Evolutionary conservation across 176 grass and related monocot genomes (phyloP).

Genomic region (Lolium multiflorum): DNA sequence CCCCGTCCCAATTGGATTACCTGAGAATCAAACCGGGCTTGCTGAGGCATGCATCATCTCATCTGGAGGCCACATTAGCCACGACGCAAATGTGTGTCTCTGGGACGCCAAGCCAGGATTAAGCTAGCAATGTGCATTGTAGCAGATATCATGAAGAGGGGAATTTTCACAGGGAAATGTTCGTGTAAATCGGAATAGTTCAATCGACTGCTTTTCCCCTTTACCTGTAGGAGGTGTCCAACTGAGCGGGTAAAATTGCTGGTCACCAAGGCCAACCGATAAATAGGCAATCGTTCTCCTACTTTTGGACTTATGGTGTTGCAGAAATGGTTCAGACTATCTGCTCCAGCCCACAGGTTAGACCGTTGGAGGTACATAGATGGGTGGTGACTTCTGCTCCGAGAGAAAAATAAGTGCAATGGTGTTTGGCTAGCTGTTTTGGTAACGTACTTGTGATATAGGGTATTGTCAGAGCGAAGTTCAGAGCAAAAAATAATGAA

Average conservation of each 20-base stretch:
- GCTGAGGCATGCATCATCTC: neutral
- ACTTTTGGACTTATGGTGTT: neutral
- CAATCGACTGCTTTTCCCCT: neutral
- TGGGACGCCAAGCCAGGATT: neutral
- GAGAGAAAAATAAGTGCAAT: neutral
- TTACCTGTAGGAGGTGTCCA: slow-evolving; percentile 37
- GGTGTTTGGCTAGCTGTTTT: neutral
- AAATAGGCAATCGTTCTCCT: slow-evolving; percentile 22
- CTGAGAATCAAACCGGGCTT: neutral
- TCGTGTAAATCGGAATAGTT: neutral
- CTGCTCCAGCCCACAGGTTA: neutral
- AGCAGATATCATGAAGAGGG: neutral
- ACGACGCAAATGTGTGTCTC: neutral
- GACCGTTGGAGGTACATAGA: neutral
- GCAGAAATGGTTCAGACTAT: neutral
- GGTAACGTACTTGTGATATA: too few species aligned
- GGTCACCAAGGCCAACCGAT: neutral
- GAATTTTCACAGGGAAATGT: too few species aligned
- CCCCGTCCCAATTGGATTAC: neutral
- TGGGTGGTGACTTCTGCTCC: neutral
- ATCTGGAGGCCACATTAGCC: neutral
- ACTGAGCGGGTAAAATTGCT: slow-evolving; percentile 28
- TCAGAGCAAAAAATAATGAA: neutral
- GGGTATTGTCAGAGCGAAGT: too few species aligned
- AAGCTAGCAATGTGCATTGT: neutral